Percentiles rank a stretch among this genome's conserved stretches.
phyloP scores from a whole-genome alignment of 108 stramenopile genomes.

The Pseudonitzschia pungens region DNA sequence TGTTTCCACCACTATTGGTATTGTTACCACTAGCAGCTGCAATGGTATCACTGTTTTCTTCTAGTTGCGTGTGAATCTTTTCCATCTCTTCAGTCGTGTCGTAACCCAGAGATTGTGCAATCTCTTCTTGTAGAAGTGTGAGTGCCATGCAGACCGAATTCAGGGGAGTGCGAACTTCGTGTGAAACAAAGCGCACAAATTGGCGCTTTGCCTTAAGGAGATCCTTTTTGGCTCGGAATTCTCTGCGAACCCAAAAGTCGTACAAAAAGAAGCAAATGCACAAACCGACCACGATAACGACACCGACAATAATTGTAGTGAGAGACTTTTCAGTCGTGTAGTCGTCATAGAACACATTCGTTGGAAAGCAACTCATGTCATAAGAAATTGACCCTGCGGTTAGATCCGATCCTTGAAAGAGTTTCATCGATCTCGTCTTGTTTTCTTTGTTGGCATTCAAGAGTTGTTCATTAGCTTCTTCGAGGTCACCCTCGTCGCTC shows the following conservation, averaged over 20 bases:
- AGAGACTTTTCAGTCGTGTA: background rate
- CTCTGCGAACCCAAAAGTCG: constrained; percentile 49
- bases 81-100: background rate
- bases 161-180: constrained; percentile 54
- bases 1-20: background rate
- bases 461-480: background rate
- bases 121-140: constrained; percentile 34
- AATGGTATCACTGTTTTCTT: background rate
- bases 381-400: background rate
- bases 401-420: background rate
- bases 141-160: constrained; percentile 55
- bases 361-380: background rate
- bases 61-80: background rate
- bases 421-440: background rate
- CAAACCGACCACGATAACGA: background rate
- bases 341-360: background rate
- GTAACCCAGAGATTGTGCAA: constrained; percentile 7
- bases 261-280: constrained; percentile 41
- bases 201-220: constrained; percentile 47
- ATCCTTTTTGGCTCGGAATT: constrained; percentile 38
- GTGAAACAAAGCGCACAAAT: constrained; percentile 55
- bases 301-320: background rate
- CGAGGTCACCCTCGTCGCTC: background rate
- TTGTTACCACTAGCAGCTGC: background rate
- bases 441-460: background rate